Evolutionary conservation across 176 grass and related monocot species (phyloP).

Genomic region (Cenchrus americanus): DNA sequence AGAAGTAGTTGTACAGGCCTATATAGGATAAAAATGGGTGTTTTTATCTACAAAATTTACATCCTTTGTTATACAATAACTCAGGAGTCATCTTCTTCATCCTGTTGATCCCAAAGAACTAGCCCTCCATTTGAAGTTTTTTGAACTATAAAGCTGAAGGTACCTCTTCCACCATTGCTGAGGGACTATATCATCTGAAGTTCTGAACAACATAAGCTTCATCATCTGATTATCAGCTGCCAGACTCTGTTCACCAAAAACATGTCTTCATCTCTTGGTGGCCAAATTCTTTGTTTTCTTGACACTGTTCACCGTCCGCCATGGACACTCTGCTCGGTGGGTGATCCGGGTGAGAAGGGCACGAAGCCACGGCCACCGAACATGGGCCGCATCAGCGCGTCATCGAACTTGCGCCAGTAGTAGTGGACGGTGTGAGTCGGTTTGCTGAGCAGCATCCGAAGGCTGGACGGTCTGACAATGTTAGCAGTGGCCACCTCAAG

Average conservation of each 20-base stretch:
- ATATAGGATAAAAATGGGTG: slow-evolving; percentile 17
- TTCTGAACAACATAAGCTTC: slow-evolving; percentile 5
- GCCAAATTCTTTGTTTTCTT: background rate
- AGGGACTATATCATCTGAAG: slow-evolving; percentile 26
- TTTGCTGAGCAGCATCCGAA: slow-evolving; percentile 88
- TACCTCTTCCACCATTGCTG: slow-evolving; percentile 13
- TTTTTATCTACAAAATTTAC: slow-evolving; percentile 65
- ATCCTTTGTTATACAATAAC: slow-evolving; percentile 23
- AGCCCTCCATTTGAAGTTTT: slow-evolving; percentile 39
- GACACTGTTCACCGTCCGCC: slow-evolving; percentile 10
- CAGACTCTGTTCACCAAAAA: background rate
- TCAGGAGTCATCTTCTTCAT: slow-evolving; percentile 34
- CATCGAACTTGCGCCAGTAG: slow-evolving; percentile 98
- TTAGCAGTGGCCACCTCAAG: slow-evolving; percentile 39
- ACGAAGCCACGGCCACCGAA: slow-evolving; percentile 91
- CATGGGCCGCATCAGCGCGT: slow-evolving; percentile 90
- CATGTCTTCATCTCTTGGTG: background rate
- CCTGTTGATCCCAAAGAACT: slow-evolving; percentile 14
- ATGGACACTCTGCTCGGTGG: slow-evolving; percentile 63
- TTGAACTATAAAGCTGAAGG: slow-evolving; percentile 27
- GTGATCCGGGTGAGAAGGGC: slow-evolving; percentile 79
- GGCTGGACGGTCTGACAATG: slow-evolving; percentile 72
- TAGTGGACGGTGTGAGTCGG: slow-evolving; percentile 86
- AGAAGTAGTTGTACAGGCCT: background rate
- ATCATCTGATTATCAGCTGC: slow-evolving; percentile 33